Evolutionary conservation across 2,329 filamentous ascomycete genomes (phyloP).

Genomic region (Trichoderma sp.): DNA sequence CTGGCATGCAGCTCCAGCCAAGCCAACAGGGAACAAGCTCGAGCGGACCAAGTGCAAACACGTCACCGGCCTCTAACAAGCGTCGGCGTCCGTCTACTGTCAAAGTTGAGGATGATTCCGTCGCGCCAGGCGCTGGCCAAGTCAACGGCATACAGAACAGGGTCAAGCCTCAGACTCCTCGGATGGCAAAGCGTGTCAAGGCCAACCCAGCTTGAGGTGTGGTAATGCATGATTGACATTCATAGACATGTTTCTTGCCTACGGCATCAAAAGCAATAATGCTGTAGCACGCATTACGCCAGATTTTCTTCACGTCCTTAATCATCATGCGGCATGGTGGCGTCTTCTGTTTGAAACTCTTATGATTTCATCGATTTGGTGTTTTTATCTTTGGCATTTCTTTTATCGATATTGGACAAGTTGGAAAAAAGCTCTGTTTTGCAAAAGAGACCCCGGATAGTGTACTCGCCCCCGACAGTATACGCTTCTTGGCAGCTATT

Average conservation of each 20-base stretch:
- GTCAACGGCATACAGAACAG: slow-evolving; percentile 55
- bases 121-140: slow-evolving; percentile 51
- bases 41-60: slow-evolving; percentile 67
- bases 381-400: slow-evolving; percentile 26
- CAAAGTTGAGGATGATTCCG: slow-evolving; percentile 57
- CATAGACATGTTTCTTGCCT: neutral
- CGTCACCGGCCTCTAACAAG: slow-evolving; percentile 63
- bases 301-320: slow-evolving; percentile 30
- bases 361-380: slow-evolving; percentile 27
- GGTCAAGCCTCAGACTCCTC: slow-evolving; percentile 58
- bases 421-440: slow-evolving; percentile 27
- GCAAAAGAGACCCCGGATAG: slow-evolving; percentile 7
- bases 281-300: slow-evolving; percentile 29
- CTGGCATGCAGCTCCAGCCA: slow-evolving; percentile 66
- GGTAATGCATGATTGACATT: neutral
- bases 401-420: slow-evolving; percentile 30
- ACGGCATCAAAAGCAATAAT: neutral
- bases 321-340: slow-evolving; percentile 43
- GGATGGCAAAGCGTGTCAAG: slow-evolving; percentile 59
- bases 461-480: slow-evolving; percentile 1
- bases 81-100: slow-evolving; percentile 58
- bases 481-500: slow-evolving; percentile 9
- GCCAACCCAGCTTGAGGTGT: slow-evolving; percentile 43
- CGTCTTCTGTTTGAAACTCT: slow-evolving; percentile 36
- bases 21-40: slow-evolving; percentile 69